These are phyloP conservation scores for Penicillium pancosmium DNA, from an alignment of 495 filamentous ascomycete genomes.

Conservation along the genomic window DNA sequence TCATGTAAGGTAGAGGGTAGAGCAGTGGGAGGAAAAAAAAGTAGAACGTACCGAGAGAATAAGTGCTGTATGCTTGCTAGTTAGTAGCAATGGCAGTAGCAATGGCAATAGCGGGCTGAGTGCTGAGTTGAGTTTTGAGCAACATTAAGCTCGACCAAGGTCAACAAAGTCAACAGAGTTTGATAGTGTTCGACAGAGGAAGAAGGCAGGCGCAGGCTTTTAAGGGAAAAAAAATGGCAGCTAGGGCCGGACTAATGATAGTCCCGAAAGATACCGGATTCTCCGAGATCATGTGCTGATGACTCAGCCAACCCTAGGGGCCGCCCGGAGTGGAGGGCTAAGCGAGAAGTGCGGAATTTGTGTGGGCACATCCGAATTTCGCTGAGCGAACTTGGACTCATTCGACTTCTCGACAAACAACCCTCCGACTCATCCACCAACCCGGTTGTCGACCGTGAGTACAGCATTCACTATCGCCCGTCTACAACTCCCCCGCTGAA, in stretches of 20 bases:
- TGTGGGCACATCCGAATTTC: conserved; percentile 51
- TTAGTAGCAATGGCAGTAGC: not conserved
- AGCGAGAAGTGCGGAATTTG: conserved; percentile 36
- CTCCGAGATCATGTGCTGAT: not conserved
- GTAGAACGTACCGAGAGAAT: conserved; percentile 28
- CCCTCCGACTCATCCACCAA: conserved; percentile 43
- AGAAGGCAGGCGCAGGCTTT: not conserved
- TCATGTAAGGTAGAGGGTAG: conserved; percentile 56
- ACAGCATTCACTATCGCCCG: not conserved
- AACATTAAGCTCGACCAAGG: no score
- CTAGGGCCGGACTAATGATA: conserved; percentile 16
- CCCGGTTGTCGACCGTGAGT: conserved; percentile 53
- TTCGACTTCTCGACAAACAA: conserved; percentile 52
- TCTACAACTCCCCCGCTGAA: conserved; percentile 20
- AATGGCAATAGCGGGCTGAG: not conserved
- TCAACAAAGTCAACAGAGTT: no score
- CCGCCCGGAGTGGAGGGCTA: conserved; percentile 32
- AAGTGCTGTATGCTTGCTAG: not conserved
- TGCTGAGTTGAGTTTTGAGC: not conserved
- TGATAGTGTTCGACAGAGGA: not conserved
- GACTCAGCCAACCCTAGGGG: conserved; percentile 45
- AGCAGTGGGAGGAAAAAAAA: not conserved
- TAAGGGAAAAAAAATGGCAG: conserved; percentile 28
- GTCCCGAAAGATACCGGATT: not conserved
- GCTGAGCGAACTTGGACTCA: conserved; percentile 41